These are phyloP conservation scores for Amylocarpus encephaloides DNA, from an alignment of 2,329 filamentous ascomycete genomes.

Conservation along the genomic window DNA sequence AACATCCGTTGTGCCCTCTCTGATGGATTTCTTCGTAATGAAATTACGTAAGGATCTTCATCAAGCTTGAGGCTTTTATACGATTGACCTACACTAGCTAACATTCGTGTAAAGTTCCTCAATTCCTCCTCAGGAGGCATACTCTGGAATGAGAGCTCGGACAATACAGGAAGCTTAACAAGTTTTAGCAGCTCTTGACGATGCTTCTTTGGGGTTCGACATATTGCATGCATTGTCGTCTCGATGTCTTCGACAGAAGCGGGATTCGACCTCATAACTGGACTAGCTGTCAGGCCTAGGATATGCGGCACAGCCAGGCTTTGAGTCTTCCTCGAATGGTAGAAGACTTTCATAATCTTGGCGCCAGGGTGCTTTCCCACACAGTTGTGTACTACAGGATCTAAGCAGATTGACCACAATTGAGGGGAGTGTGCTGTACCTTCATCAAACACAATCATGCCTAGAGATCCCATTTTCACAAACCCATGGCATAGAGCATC, in stretches of 20 bases:
- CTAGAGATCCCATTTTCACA: constrained; percentile 46
- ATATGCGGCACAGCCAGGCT: constrained; percentile 24
- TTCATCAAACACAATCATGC: constrained; percentile 62
- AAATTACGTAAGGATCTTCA: constrained; percentile 54
- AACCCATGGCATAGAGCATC: constrained; percentile 60
- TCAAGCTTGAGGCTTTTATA: constrained; percentile 45
- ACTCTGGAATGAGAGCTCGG: constrained; percentile 16
- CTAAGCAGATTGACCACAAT: neutral
- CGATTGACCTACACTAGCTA: constrained; percentile 18
- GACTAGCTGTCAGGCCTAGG: constrained; percentile 30
- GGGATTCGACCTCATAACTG: constrained; percentile 28
- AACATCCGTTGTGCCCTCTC: constrained; percentile 38
- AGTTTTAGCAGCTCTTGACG: constrained; percentile 40
- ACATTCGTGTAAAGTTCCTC: constrained; percentile 10
- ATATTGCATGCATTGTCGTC: constrained; percentile 48
- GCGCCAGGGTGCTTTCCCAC: constrained; percentile 26
- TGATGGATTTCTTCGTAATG: constrained; percentile 38
- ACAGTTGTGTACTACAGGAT: constrained; percentile 30
- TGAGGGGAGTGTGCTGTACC: constrained; percentile 34
- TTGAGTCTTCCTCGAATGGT: constrained; percentile 22
- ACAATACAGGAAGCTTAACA: constrained; percentile 25
- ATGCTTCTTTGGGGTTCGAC: constrained; percentile 48
- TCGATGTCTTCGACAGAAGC: constrained; percentile 36
- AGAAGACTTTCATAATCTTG: constrained; percentile 29
- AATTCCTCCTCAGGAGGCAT: neutral